Evolutionary conservation across 345 rosid genomes (phyloP), one percentile per base, ranked within the genome.

Genomic region (Citrus hindsii): DNA sequence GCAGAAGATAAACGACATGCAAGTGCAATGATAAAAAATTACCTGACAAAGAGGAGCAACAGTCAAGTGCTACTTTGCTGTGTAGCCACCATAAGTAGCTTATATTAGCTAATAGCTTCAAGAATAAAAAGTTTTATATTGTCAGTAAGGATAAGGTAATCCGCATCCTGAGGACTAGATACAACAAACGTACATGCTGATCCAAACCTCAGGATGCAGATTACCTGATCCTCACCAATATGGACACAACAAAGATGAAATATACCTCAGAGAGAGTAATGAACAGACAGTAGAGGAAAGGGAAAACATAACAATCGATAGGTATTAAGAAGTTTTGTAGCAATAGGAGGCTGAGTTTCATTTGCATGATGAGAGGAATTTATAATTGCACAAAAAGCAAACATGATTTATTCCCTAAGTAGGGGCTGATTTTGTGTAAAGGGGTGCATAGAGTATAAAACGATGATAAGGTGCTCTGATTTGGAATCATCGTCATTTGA

Each of bases 201-300:
- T 87, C 90, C 79, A 87, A 87, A 88, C 93, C 93, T 90, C 91
- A 90, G 92, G 93, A 88, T 90, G 92, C 90, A 90, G 92, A 87
- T 91, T 91, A 89, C 85, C 89, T 38, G 28, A 67, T 85, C 89
- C 87, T 76, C 22, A 84, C 85, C 88, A 82, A 81, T 75, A 84
- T 64, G 7, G 40, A 25, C 35, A 13, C 55, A 7, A 22, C 21
- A 16, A 24, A n/a, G 28, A 78, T 10, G 58, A 48, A 13, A 13
- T 21, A 67, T 22, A 8, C 13, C 38, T 14, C 4, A 6, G 58
- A 56, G 62, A 32, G 9, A 10, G 42, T 73, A 56, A 40, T 38
- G 12, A 71, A 28, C 33, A 53, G 69, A 61, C 24, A 37, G 24
- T 64, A 40, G 67, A 67, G 55, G 5, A 19, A 19, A 19, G 32